A percentile compares a stretch with the other conserved stretches of the same genome.
These are phyloP conservation scores for Kuraishia capsulata DNA, from an alignment of 805 yeast genomes.

Conservation along the genomic window DNA sequence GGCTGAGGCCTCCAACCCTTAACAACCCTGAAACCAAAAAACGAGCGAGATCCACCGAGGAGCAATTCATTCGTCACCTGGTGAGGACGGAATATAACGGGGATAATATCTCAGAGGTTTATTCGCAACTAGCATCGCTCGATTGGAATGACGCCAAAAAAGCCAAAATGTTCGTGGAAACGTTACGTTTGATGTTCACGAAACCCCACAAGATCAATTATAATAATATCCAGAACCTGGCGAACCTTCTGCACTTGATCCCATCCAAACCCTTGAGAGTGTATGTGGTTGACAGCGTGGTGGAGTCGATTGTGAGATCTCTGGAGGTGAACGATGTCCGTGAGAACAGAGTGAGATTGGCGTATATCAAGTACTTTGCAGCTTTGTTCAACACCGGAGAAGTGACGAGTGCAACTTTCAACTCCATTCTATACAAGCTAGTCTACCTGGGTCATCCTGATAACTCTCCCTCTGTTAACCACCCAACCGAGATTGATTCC, in stretches of 20 bases:
- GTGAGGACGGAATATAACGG: conserved; percentile 40
- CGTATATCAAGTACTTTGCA: conserved; percentile 52
- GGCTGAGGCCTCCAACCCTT: conserved; percentile 46
- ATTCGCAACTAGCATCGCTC: conserved; percentile 17
- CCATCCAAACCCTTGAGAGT: conserved; percentile 29
- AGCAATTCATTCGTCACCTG: conserved; percentile 38
- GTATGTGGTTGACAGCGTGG: conserved; percentile 45
- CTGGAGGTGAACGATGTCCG: conserved; percentile 57
- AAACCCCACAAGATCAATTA: conserved; percentile 55
- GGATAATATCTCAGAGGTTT: conserved; percentile 23
- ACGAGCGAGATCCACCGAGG: conserved; percentile 29
- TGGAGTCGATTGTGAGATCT: conserved; percentile 59
- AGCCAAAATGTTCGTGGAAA: conserved; percentile 18
- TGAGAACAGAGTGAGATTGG: conserved; percentile 48
- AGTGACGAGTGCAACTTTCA: conserved; percentile 33
- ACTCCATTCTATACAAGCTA: conserved; percentile 45
- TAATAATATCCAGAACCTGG: conserved; percentile 42
- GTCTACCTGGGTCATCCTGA: conserved; percentile 58
- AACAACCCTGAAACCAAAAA: conserved; percentile 19
- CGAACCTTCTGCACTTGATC: conserved; percentile 33
- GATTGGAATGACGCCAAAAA: conserved; percentile 35
- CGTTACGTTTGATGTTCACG: conserved; percentile 33
- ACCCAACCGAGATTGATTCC: conserved; percentile 38
- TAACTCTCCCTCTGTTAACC: conserved; percentile 42
- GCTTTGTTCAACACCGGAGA: conserved; percentile 43